phyloP scores from a whole-genome alignment of 305 asterid species.

The Fraxinus nigra region DNA sequence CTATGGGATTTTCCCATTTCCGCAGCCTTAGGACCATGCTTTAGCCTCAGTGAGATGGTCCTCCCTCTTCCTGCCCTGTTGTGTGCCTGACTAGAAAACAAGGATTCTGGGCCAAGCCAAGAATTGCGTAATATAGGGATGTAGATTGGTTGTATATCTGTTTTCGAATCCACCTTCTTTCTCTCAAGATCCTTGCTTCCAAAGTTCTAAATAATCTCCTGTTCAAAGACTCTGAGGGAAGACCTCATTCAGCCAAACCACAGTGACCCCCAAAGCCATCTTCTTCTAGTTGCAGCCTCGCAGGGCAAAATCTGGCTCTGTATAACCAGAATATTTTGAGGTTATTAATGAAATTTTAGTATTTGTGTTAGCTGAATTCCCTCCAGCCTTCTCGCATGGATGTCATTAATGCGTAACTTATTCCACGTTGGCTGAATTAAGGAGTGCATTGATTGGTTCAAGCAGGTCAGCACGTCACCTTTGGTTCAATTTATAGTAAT shows the following conservation, averaged over 20 bases:
- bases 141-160: neutral
- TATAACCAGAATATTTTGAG: neutral
- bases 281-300: neutral
- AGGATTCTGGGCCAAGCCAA: neutral
- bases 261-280: neutral
- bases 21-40: neutral
- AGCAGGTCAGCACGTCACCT: neutral
- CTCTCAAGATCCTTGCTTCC: neutral
- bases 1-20: neutral
- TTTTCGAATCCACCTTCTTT: neutral
- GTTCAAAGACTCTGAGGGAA: neutral
- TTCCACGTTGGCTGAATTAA: neutral
- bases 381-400: neutral
- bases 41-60: neutral
- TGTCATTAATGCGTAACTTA: neutral
- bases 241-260: neutral
- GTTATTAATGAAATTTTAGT: neutral
- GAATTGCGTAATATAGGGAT: neutral
- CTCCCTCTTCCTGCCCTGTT: neutral
- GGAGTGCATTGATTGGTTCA: neutral
- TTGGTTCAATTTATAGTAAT: neutral
- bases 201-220: neutral
- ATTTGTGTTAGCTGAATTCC: neutral
- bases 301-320: neutral
- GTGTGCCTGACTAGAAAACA: neutral